phyloP scores from a whole-genome alignment of 164 flowering plant genomes.

The Pachysandra terminalis region DNA sequence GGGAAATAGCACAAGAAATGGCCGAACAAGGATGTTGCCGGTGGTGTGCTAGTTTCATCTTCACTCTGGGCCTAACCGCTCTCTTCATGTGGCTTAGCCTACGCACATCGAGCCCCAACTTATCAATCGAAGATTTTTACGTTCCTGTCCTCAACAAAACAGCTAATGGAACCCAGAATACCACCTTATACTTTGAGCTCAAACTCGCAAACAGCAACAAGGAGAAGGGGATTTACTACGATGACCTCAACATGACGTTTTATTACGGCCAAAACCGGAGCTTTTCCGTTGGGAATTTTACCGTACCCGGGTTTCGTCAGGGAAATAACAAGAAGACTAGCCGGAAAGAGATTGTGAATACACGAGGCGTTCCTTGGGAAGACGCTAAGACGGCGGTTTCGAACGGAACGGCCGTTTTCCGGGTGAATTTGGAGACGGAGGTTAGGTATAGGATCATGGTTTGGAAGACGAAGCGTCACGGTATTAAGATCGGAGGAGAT shows the following conservation, averaged over 20 bases:
- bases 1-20: too few species aligned
- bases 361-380: slow-evolving; percentile 25
- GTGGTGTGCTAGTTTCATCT: slow-evolving; percentile 39
- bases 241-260: slow-evolving; percentile 42
- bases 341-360: slow-evolving; percentile 3
- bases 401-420: slow-evolving; percentile 32
- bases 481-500: slow-evolving; percentile 29
- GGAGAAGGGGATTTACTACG: slow-evolving; percentile 66
- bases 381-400: slow-evolving; percentile 16
- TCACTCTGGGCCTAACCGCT: slow-evolving; percentile 49
- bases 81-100: slow-evolving; percentile 76
- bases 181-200: slow-evolving; percentile 44
- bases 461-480: slow-evolving; percentile 41
- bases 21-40: slow-evolving; percentile 20
- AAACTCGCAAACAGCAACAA: slow-evolving; percentile 59
- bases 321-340: slow-evolving; percentile 52
- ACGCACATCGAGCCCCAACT: slow-evolving; percentile 42
- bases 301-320: slow-evolving; percentile 43
- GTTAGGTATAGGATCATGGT: slow-evolving; percentile 60
- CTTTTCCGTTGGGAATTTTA: slow-evolving; percentile 19
- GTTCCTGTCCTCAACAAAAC: slow-evolving; percentile 56
- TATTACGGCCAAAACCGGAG: slow-evolving; percentile 17
- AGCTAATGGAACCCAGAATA: slow-evolving; percentile 21
- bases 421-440: slow-evolving; percentile 55
- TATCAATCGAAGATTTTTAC: slow-evolving; percentile 38